Base-by-base conservation (phyloP, 495 filamentous ascomycete species). In the Penicillium cinerascens region DNA sequence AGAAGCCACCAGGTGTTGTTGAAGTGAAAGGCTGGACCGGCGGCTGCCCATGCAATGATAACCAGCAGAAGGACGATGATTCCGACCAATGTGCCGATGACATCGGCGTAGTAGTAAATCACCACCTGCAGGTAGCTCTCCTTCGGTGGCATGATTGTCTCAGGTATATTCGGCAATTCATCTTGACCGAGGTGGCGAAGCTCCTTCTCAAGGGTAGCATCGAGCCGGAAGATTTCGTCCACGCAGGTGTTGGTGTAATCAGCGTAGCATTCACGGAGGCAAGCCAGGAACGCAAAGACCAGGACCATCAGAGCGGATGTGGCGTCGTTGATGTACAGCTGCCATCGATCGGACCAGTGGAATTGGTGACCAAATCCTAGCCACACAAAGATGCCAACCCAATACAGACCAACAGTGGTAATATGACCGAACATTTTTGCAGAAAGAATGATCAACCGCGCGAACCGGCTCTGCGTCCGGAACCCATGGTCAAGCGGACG, bases 281-380 rank as follows among this genome's bases (percentile, higher is more conserved):
- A 69, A 16, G 68, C 65, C 7, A 75, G 59, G 54, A 75, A 75
- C 3, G 69, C 61, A 51, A 64, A 67, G 3, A 64, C 61, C 27
- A 75, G 60, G 17, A 68, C 62, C 56, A 73, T 67, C 47, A 60
- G 52, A 1, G 68, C 63, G 0, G 72, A 70, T 0, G 68, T 69
- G 16, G 64, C 68, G 7, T 69, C 65, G 51, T 75, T 75, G 55
- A 72, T 65, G 47, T 71, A 69, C 7, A 75, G 52, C 42, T 75
- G 68, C 72, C 72, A 75, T 4, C 46, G 44, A 25, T 67, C 51
- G 8, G 60, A 57, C 60, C 65, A 70, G 17, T 50, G 18, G 42
- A 54, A 64, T 15, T 50, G 15, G 22, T 52, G 47, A 17, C 71
- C 71, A n/a, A 70, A 60, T 0, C 49, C 65, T 18, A 72, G 51